Percentiles rank a stretch among this genome's conserved stretches.
phyloP scores from a whole-genome alignment of 2,329 filamentous ascomycete species.

The Ophiostoma sp. region DNA sequence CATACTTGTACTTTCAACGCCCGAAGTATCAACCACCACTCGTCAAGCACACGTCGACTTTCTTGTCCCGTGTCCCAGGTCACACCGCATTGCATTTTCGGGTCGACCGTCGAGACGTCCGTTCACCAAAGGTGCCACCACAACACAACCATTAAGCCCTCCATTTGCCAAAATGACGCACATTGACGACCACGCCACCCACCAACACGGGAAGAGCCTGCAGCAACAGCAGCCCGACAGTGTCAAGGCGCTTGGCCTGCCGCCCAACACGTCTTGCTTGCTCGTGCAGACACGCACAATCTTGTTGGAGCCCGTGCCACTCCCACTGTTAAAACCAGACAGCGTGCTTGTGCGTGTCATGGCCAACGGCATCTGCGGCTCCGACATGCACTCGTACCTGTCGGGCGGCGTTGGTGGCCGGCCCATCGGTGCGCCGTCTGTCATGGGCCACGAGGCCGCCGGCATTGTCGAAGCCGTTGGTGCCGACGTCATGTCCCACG shows the following conservation, averaged over 20 bases:
- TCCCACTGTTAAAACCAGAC: conserved; percentile 67
- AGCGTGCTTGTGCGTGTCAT: conserved; percentile 78
- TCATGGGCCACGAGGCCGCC: conserved; percentile 71
- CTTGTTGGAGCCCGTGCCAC: conserved; percentile 70
- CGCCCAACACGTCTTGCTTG: conserved; percentile 24
- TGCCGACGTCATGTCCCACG: conserved; percentile 60
- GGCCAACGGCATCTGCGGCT: conserved; percentile 87
- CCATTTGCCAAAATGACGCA: conserved; percentile 8
- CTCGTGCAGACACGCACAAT: conserved; percentile 56
- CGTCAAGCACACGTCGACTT: background rate
- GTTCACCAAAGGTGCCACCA: background rate
- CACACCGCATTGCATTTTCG: conserved; percentile 3
- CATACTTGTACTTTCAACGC: background rate
- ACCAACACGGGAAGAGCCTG: background rate
- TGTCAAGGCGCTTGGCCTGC: conserved; percentile 15
- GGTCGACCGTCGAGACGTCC: background rate
- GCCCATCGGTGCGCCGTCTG: conserved; percentile 75
- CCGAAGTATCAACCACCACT: background rate
- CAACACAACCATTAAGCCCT: background rate
- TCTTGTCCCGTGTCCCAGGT: background rate
- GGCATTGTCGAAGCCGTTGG: conserved; percentile 75
- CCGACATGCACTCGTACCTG: conserved; percentile 83
- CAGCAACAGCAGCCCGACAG: background rate
- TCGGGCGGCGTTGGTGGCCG: conserved; percentile 87
- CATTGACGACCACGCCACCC: background rate